Percentiles rank a stretch among this genome's conserved stretches.
Evolutionary conservation across 176 grass and related monocot species (phyloP).

Genomic region (Musa acuminata): DNA sequence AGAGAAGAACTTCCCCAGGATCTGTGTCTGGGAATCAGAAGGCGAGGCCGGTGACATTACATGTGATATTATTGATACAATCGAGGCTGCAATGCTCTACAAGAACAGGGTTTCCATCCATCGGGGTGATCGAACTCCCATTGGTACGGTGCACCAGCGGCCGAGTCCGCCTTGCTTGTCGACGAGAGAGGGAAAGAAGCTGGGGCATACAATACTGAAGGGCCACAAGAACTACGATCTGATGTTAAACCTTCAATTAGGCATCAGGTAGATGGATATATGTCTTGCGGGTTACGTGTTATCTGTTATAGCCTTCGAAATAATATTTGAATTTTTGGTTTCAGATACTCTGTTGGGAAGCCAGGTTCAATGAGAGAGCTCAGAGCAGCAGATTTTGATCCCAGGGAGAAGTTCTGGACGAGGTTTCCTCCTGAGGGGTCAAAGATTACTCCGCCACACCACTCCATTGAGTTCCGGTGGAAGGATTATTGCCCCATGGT

Average conservation of each 20-base stretch:
- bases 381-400: constrained; percentile 43
- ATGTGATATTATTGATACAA: constrained; percentile 78
- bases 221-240: constrained; percentile 96
- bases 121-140: constrained; percentile 2
- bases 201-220: constrained; percentile 83
- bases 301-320: not conserved
- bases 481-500: constrained; percentile 82
- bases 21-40: constrained; percentile 98
- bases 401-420: constrained; percentile 73
- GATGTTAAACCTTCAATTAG: constrained; percentile 89
- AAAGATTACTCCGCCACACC: constrained; percentile 73
- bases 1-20: constrained; percentile 53
- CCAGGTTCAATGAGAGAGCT: constrained; percentile 53
- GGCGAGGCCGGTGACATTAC: constrained; percentile 95
- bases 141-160: constrained; percentile 11
- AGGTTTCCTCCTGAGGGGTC: constrained; percentile 77
- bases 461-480: constrained; percentile 65
- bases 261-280: constrained; percentile 43
- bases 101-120: constrained; percentile 37
- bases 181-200: constrained; percentile 55
- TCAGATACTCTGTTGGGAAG: constrained; percentile 73
- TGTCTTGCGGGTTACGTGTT: constrained; percentile 12
- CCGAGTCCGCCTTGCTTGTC: constrained; percentile 19
- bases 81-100: constrained; percentile 81
- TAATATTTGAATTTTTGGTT: not conserved